Evolutionary conservation across 345 rosid species (phyloP), one percentile per base, ranked within the genome.

Genomic region (Melaleuca quinquenervia): DNA sequence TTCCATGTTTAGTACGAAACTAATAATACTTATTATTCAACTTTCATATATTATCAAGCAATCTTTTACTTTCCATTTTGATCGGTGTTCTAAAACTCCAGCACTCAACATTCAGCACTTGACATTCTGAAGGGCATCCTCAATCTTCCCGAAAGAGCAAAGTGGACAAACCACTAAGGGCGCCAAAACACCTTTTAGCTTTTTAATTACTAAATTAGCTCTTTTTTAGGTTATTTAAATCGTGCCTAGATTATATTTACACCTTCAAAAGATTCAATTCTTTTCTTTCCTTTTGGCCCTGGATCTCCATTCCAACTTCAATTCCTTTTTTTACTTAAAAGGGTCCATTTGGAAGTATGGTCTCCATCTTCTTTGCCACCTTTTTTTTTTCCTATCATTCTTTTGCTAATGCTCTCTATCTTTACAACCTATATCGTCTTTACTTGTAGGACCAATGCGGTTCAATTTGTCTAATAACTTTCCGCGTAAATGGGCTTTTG

Each of bases 351-450:
- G 78, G 78, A 70, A 70, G 78, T 70, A 36, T 70, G 44, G 78
- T 70, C 78, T 22, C 60, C 2, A 70, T 70, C 48, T 70, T 36
- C 44, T 70, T 70, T 36, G 18, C 48, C 3, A 36, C 24, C 55
- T 82, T 74, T 32, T 41, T 74, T 84, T 84, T 84, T 44, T n/a
- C n/a, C n/a, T 18, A 15, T 48, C 78, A 20, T 70, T 60, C 53
- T 45, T 53, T 84, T 88, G 44, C 26, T 82, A 90, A 87, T 88
- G 85, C 84, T 78, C 82, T 84, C 85, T 48, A 84, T 60, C 90
- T 87, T 88, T 86, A 70, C 89, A 54, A 85, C 90, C 45, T 51
- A 76, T 74, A 52, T 82, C 16, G 88, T 56, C 83, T 52, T 52
- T 55, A 44, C 32, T 85, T 82, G 87, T 74, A 82, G 91, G 88